A percentile compares a stretch with the other conserved stretches of the same genome.
Evolutionary conservation across 1,284 basidiomycete species (phyloP).

Genomic region (Puccinia horiana): DNA sequence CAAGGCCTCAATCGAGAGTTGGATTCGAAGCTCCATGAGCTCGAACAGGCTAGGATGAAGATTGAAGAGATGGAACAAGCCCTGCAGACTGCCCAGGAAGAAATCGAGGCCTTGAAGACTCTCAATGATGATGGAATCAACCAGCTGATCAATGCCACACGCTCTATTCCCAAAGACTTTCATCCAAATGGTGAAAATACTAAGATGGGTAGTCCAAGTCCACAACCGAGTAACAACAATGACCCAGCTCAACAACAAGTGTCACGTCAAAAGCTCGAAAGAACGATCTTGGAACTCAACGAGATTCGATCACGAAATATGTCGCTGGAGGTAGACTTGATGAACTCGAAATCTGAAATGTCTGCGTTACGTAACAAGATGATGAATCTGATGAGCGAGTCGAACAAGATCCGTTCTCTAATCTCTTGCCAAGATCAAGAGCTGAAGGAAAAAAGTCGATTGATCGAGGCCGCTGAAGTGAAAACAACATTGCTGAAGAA

Average conservation of each 20-base stretch:
- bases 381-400: conserved; percentile 70
- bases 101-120: conserved; percentile 25
- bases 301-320: conserved; percentile 69
- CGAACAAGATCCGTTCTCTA: conserved; percentile 66
- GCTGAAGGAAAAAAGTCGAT: conserved; percentile 69
- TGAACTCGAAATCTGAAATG: conserved; percentile 74
- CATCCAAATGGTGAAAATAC: not conserved
- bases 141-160: conserved; percentile 13
- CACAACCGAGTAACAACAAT: not conserved
- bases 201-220: not conserved
- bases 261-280: conserved; percentile 51
- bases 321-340: conserved; percentile 71
- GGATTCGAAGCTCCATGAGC: conserved; percentile 71
- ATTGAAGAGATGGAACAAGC: conserved; percentile 61
- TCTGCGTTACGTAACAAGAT: conserved; percentile 76
- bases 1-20: conserved; percentile 75
- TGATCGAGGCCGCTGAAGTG: conserved; percentile 72
- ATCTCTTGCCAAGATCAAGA: conserved; percentile 70
- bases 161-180: conserved; percentile 13
- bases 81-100: not conserved
- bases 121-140: conserved; percentile 27
- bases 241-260: not conserved
- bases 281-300: conserved; percentile 64
- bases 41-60: conserved; percentile 67
- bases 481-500: conserved; percentile 79